Evolutionary conservation across 2,329 filamentous ascomycete genomes (phyloP).

Genomic region (Fusarium siculi): DNA sequence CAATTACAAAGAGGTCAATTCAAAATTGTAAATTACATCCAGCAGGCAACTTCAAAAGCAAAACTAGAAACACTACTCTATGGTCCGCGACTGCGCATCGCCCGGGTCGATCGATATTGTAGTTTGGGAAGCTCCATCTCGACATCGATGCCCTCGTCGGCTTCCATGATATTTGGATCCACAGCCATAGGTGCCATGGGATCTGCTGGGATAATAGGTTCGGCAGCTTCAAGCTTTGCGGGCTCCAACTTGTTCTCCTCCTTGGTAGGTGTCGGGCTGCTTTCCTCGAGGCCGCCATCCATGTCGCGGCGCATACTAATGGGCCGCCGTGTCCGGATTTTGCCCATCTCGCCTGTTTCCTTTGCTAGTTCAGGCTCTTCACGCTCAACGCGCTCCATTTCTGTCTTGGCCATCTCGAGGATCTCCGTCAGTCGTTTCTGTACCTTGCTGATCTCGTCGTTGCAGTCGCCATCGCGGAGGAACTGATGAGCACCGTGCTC

Average conservation of each 20-base stretch:
- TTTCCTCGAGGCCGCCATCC: too few relatives aligned
- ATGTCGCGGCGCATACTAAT: too few relatives aligned
- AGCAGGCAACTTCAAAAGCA: too few relatives aligned
- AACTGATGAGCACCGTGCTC: conserved; percentile 91
- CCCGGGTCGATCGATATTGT: conserved; percentile 56
- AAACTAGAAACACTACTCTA: too few relatives aligned
- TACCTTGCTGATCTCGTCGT: conserved; percentile 77
- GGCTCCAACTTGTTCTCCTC: too few relatives aligned
- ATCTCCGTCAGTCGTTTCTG: conserved; percentile 73
- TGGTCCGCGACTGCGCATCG: conserved; percentile 48
- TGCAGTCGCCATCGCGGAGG: conserved; percentile 86
- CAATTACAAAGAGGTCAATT: too few relatives aligned
- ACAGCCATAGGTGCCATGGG: too few relatives aligned
- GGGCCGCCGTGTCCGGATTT: too few relatives aligned
- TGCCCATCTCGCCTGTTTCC: conserved; percentile 50
- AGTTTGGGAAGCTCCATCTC: conserved; percentile 52
- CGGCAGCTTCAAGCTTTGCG: too few relatives aligned
- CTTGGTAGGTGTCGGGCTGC: too few relatives aligned
- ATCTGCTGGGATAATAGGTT: too few relatives aligned
- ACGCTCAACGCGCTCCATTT: conserved; percentile 65
- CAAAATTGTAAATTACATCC: too few relatives aligned
- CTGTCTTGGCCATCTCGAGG: conserved; percentile 67
- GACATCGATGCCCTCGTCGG: conserved; percentile 56
- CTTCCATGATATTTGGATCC: conserved; percentile 48
- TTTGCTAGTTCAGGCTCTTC: conserved; percentile 62